These are phyloP conservation scores for Boletus reticuloceps DNA, from an alignment of 768 basidiomycete species.

Conservation along the genomic window DNA sequence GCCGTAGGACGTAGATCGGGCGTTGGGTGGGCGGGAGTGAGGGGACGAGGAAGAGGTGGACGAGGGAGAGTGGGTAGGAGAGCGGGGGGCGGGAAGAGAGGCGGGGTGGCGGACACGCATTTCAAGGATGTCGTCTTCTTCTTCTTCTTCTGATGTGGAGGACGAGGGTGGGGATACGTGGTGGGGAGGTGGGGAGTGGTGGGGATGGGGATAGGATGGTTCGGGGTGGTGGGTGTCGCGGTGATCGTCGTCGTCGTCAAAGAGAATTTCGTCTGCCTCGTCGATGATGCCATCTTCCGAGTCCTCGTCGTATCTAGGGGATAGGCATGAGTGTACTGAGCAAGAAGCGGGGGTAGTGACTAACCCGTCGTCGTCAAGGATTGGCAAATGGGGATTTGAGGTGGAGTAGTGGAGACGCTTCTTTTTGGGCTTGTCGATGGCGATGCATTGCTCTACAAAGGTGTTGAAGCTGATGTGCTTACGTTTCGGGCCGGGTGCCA, in stretches of 20 bases:
- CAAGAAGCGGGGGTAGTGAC: constrained; percentile 21
- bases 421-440: constrained; percentile 71
- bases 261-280: constrained; percentile 41
- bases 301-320: constrained; percentile 64
- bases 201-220: constrained; percentile 18
- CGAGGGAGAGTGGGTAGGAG: constrained; percentile 39
- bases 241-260: constrained; percentile 22
- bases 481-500: constrained; percentile 46
- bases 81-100: constrained; percentile 26
- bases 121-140: constrained; percentile 59
- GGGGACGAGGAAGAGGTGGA: constrained; percentile 22
- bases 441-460: constrained; percentile 94
- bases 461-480: constrained; percentile 97
- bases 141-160: constrained; percentile 38
- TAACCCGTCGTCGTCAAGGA: constrained; percentile 61
- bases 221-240: constrained; percentile 18
- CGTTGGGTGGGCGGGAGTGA: constrained; percentile 28
- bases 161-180: constrained; percentile 29
- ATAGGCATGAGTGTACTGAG: not conserved
- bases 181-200: constrained; percentile 22
- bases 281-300: constrained; percentile 55
- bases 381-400: constrained; percentile 23
- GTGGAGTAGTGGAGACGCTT: constrained; percentile 17
- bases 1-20: constrained; percentile 28
- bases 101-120: constrained; percentile 46